Evolutionary conservation across 2,329 filamentous ascomycete genomes (phyloP).

Genomic region (Diaporthe helianthi): DNA sequence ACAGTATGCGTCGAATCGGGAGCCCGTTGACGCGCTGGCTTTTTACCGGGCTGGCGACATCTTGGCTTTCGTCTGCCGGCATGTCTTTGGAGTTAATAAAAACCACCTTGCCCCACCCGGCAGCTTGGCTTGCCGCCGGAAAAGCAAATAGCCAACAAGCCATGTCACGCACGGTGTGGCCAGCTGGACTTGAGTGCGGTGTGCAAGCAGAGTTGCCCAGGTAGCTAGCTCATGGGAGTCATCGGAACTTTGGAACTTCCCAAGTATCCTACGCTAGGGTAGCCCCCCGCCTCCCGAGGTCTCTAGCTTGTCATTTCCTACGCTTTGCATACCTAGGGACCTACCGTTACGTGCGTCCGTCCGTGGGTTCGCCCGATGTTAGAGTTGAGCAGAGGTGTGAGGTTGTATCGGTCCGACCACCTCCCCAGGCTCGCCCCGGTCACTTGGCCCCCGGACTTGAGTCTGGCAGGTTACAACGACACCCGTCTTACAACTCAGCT

Average conservation of each 20-base stretch:
- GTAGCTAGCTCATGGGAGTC: no score
- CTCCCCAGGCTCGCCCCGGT: neutral
- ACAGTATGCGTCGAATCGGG: neutral
- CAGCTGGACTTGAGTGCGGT: neutral
- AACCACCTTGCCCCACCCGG: no score
- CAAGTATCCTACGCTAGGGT: no score
- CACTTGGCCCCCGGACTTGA: neutral
- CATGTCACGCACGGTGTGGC: no score
- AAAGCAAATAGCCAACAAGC: neutral
- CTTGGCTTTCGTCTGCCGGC: neutral
- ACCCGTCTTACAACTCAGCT: neutral
- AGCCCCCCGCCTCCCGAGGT: no score
- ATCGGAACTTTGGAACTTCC: no score
- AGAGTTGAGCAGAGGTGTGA: neutral
- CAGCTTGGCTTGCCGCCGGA: neutral
- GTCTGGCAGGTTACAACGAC: neutral
- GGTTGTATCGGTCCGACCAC: constrained; percentile 16
- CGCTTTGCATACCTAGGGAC: neutral
- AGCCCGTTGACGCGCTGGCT: neutral
- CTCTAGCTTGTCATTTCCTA: no score
- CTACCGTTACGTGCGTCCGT: neutral
- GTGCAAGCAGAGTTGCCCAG: no score
- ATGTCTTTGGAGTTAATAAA: neutral
- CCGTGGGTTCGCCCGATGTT: neutral
- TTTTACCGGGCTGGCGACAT: neutral